Evolutionary conservation across 1,284 basidiomycete genomes (phyloP).

Genomic region (Trichosporon sp.): DNA sequence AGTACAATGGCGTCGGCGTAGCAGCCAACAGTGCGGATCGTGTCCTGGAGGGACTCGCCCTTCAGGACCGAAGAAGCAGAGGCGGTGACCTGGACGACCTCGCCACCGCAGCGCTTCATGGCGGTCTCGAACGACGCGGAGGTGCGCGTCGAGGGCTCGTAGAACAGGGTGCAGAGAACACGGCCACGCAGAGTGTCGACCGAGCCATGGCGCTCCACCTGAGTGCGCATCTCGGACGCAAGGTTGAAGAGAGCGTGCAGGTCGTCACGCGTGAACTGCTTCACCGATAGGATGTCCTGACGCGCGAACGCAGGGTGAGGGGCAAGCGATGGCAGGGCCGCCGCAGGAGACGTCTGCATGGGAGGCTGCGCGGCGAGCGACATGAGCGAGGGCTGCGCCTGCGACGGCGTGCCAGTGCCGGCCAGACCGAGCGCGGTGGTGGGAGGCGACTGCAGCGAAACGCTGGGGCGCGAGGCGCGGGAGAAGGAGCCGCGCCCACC

Average conservation of each 20-base stretch:
- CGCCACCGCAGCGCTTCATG: slow-evolving; percentile 95
- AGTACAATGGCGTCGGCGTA: slow-evolving; percentile 94
- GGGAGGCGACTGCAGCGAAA: slow-evolving; percentile 20
- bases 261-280: slow-evolving; percentile 86
- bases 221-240: slow-evolving; percentile 92
- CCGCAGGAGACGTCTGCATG: slow-evolving; percentile 24
- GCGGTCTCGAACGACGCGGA: slow-evolving; percentile 97
- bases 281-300: slow-evolving; percentile 89
- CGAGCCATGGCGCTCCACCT: slow-evolving; percentile 85
- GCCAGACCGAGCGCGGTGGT: slow-evolving; percentile 14
- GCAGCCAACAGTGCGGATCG: slow-evolving; percentile 88
- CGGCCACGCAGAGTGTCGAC: slow-evolving; percentile 87
- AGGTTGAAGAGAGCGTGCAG: slow-evolving; percentile 91
- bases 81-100: slow-evolving; percentile 78
- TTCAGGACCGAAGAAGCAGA: slow-evolving; percentile 86
- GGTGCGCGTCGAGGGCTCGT: slow-evolving; percentile 95
- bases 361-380: slow-evolving; percentile 30
- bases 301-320: slow-evolving; percentile 70
- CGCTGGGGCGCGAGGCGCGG: slow-evolving; percentile 30
- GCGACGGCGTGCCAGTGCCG: slow-evolving; percentile 19
- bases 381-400: slow-evolving; percentile 34
- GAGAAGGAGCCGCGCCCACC: slow-evolving; percentile 41
- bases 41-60: slow-evolving; percentile 91
- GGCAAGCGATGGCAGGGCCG: slow-evolving; percentile 51
- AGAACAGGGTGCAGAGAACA: slow-evolving; percentile 93